Evolutionary conservation across 108 stramenopile species (phyloP), one percentile per base, ranked within the genome.

Genomic region (Ochromonas danica): DNA sequence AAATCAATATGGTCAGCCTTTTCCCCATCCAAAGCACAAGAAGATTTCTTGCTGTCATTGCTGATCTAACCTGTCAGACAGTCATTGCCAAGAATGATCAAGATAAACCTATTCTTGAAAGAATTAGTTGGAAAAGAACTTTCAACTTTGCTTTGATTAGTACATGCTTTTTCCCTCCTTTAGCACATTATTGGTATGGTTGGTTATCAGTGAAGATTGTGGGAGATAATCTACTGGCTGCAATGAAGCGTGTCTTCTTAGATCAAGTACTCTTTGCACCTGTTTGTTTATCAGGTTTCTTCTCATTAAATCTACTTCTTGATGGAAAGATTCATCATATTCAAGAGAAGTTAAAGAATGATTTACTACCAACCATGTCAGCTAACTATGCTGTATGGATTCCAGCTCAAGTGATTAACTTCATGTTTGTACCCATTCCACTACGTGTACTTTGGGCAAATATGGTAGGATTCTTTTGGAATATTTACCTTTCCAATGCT

Each of bases 401-500:
- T 61, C 94, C 94, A 36, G 91, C 90, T 0, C 87, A 86, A 86
- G 71, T 81, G 22, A 60, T 93, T 51, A 95, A 93, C 78, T 93
- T 93, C 87, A 71, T 81, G 27, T 65, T 85, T 57, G 88, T 93
- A 0, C 92, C 94, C 17, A 40, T 84, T 17, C 87, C 89, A 57
- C 93, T 80, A 70, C 92, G 92, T 79, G 94, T 95, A 0, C 70
- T 93, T 51, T 95, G 87, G 86, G 81, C 85, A 39, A 92, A 93
- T 81, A 60, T 84, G 28, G 89, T 93, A 61, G 91, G 91, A 6
- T 89, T 95, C 70, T 75, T 92, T 42, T 95, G 94, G 94, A 93
- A 91, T 87, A 90, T 88, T 0, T 93, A 91, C 80, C 75, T 95
- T 67, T 70, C 67, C 14, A 57, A 22, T 57, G 51, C 51, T 57